phyloP scores from a whole-genome alignment of 345 rosid genomes.

The Camelina laxa region DNA sequence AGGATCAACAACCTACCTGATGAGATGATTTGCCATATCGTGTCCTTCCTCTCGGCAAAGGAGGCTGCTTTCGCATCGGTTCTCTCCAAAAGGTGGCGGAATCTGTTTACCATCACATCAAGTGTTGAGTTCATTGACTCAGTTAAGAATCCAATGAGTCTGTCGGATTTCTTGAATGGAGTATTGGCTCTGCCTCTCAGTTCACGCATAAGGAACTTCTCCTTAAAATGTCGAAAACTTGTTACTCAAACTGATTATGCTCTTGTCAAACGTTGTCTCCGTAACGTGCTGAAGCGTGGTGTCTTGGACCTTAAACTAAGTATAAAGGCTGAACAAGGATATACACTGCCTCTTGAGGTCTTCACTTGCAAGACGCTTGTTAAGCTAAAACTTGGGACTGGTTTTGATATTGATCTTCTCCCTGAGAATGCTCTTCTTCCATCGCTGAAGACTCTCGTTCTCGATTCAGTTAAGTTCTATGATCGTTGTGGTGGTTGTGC shows the following conservation, averaged over 20 bases:
- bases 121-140: not conserved
- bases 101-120: slow-evolving; percentile 4
- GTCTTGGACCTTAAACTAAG: not conserved
- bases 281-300: not conserved
- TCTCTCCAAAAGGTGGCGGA: slow-evolving; percentile 1
- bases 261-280: not conserved
- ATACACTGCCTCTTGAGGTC: not conserved
- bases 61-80: slow-evolving; percentile 1
- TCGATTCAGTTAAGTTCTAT: not conserved
- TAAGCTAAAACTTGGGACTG: not conserved
- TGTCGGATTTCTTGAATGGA: not conserved
- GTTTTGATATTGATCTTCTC: too few species aligned
- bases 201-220: not conserved
- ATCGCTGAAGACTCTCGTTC: too few species aligned
- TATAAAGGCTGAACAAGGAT: not conserved
- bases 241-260: too few species aligned
- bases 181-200: not conserved
- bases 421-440: too few species aligned
- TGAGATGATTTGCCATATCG: not conserved
- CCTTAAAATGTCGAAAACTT: not conserved
- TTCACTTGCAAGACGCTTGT: not conserved
- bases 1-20: not conserved
- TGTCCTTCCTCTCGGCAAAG: slow-evolving; percentile 6
- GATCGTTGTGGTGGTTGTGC: not conserved
- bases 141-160: not conserved